Evolutionary conservation across 192 early-diverging fungal species (phyloP), one percentile per base, ranked within the genome.

Genomic region (Podila horticola): DNA sequence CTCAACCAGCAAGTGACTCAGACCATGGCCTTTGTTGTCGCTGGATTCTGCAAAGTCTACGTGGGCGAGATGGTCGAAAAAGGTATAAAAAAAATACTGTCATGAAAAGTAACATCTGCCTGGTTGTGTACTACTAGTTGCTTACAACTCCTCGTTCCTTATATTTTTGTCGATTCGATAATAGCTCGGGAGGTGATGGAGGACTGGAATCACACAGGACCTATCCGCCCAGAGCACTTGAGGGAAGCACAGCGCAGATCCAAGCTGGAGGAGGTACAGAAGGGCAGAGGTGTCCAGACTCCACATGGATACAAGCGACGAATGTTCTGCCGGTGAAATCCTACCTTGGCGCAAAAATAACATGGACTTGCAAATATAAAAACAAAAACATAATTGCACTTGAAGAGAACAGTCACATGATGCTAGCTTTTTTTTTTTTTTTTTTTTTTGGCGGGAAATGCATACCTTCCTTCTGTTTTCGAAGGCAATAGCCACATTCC

Each of bases 31-130:
- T 92, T 96, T 84, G 93, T 96, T 6, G 89, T 96, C 1, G 93
- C 94, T 52, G 95, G 96, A n/a, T 95, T 94, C 61, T 86, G 91
- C 22, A 97, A 97, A 67, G 91, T 97, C 8, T 97, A 95, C 87
- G 91, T 97, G 5, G 96, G 95, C 28, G 94, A 97, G 76, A 92
- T 97, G 67, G 87, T 95, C 19, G 96, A 97, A 79, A 86, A 87
- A 63, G 91, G 90, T 90, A 79, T 65, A 55, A 15, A 41, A 13
- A 41, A 11, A 41, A 41, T 1, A 13, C 36, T 38, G 36, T 41
- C 41, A 41, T 41, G 10, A 4, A 41, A 3, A 41, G 1, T 2
- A 34, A 34, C 1, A 15, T 13, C 10, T 41, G 13, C 41, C 6
- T 41, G 13, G 41, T 41, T 13, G 2, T 41, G 12, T 13, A 24